Conservation (phyloP, 495 filamentous ascomycete species). For the Bombardia bombarda region DNA sequence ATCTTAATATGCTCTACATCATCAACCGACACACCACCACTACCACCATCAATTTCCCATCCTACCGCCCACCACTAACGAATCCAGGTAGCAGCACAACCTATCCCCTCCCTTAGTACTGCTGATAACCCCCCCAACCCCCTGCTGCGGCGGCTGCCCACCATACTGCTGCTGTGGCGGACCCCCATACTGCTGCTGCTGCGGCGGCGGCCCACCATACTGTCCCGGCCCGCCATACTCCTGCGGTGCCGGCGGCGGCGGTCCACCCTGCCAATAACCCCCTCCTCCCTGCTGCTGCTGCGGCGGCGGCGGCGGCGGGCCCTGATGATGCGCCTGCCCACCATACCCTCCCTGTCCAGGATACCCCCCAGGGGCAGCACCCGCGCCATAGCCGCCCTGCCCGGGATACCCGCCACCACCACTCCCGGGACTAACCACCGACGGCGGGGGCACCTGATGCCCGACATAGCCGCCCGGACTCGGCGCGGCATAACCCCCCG, state of each 20-base stretch:
- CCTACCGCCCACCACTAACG: too few species aligned
- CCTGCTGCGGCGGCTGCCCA: background rate
- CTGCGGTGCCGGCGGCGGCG: background rate
- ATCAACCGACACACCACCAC: too few species aligned
- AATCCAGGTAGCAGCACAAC: too few species aligned
- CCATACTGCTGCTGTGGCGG: slow-evolving; percentile 11
- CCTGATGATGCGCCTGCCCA: background rate
- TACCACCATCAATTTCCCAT: too few species aligned
- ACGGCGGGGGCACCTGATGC: slow-evolving; percentile 5
- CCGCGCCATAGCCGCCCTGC: background rate
- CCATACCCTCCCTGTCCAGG: slow-evolving; percentile 1
- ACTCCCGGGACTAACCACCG: slow-evolving; percentile 1
- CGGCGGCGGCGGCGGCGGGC: too few species aligned
- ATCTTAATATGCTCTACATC: too few species aligned
- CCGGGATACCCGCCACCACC: background rate
- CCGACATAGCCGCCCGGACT: slow-evolving; percentile 3
- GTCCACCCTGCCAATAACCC: background rate
- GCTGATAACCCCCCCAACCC: too few species aligned
- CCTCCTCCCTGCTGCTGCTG: background rate
- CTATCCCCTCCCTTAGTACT: too few species aligned
- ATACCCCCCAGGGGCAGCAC: background rate
- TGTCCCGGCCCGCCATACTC: background rate
- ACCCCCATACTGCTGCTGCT: slow-evolving; percentile 4
- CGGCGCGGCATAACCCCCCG: background rate
- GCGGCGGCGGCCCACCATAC: slow-evolving; percentile 2